These are phyloP conservation scores for Sporisorium exsertum DNA, from an alignment of 1,284 basidiomycete genomes.

Conservation along the genomic window DNA sequence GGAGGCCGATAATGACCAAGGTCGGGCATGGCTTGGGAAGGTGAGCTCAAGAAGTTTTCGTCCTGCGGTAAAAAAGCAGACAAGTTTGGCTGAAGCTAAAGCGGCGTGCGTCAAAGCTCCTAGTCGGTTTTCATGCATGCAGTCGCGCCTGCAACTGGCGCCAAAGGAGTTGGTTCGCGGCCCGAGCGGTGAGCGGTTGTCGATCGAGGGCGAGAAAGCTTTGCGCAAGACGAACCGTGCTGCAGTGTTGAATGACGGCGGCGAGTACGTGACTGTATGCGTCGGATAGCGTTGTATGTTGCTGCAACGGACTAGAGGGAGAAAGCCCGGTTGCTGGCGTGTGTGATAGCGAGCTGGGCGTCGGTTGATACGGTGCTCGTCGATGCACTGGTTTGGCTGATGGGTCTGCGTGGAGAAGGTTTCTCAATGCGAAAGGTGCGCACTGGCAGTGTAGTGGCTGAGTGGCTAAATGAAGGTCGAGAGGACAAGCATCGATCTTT, in stretches of 20 bases:
- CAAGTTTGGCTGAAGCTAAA: neutral
- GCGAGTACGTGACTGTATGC: neutral
- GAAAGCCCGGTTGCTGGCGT: no score
- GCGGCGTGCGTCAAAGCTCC: neutral
- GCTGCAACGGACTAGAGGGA: neutral
- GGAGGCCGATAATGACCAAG: constrained; percentile 4
- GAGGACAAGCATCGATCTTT: neutral
- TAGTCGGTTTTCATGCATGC: neutral
- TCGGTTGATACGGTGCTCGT: neutral
- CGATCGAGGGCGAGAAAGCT: neutral
- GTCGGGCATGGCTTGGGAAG: constrained; percentile 14
- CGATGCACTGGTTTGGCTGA: neutral
- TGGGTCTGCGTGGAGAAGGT: neutral
- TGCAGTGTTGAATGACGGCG: neutral
- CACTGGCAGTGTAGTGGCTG: neutral
- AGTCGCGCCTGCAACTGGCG: neutral
- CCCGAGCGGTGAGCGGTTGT: neutral
- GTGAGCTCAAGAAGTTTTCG: neutral
- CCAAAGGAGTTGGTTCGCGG: neutral
- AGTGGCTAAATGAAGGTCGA: neutral
- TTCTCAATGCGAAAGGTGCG: no score
- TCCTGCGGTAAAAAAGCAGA: neutral
- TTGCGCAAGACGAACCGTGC: neutral
- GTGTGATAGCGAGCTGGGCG: neutral
- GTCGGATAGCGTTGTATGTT: neutral